phyloP scores from a whole-genome alignment of 1,284 basidiomycete genomes.

The Moesziomyces sp. region DNA sequence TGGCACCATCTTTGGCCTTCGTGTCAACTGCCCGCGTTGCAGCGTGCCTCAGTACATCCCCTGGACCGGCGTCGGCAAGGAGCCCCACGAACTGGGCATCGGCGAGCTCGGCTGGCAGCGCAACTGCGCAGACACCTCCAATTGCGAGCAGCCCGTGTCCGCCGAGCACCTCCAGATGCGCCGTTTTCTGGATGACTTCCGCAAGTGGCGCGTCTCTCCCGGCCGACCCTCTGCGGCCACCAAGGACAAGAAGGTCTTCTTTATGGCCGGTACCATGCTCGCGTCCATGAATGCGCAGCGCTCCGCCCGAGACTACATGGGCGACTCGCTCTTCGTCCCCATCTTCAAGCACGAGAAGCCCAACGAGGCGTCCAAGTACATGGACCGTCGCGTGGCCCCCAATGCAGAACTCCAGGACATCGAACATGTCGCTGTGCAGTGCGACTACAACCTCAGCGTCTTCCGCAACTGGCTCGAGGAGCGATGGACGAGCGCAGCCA shows the following conservation, averaged over 20 bases:
- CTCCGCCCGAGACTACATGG: slow-evolving; percentile 23
- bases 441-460: slow-evolving; percentile 22
- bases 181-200: slow-evolving; percentile 38
- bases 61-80: slow-evolving; percentile 39
- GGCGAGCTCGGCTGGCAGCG: slow-evolving; percentile 40
- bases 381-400: slow-evolving; percentile 6
- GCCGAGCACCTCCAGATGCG: slow-evolving; percentile 40
- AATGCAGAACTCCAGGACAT: slow-evolving; percentile 16
- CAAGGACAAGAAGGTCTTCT: slow-evolving; percentile 10
- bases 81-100: slow-evolving; percentile 25
- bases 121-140: slow-evolving; percentile 2
- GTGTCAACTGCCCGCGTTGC: slow-evolving; percentile 35
- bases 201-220: slow-evolving; percentile 24
- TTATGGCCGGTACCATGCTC: slow-evolving; percentile 45
- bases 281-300: slow-evolving; percentile 13
- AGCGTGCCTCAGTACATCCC: slow-evolving; percentile 22
- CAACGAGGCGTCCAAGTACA: slow-evolving; percentile 8
- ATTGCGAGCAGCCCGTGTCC: slow-evolving; percentile 19
- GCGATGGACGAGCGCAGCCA: slow-evolving; percentile 14
- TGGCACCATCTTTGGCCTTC: slow-evolving; percentile 40
- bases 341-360: slow-evolving; percentile 38
- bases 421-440: slow-evolving; percentile 11
- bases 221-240: slow-evolving; percentile 3
- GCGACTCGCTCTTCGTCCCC: slow-evolving; percentile 23
- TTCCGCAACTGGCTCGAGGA: slow-evolving; percentile 39